A percentile compares a stretch with the other conserved stretches of the same genome.
These are phyloP conservation scores for Lodderomyces oxycetoniae DNA, from an alignment of 1,139 yeast species.

Conservation along the genomic window DNA sequence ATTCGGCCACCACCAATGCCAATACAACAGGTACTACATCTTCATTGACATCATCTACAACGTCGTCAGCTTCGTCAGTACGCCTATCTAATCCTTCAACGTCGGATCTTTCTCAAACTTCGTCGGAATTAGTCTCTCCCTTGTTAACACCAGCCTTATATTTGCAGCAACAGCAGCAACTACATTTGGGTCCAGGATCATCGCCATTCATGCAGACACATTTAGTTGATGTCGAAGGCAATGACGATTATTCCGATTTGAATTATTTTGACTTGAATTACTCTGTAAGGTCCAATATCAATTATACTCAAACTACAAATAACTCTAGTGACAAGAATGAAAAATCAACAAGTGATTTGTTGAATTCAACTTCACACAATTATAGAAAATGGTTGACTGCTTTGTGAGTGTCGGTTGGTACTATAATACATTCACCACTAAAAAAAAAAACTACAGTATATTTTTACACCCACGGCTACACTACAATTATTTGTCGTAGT, in stretches of 20 bases:
- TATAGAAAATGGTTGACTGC: constrained; percentile 39
- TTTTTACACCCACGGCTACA: no score
- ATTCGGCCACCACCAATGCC: not conserved
- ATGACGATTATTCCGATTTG: constrained; percentile 19
- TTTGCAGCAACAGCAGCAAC: constrained; percentile 15
- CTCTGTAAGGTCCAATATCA: constrained; percentile 22
- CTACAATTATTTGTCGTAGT: no score
- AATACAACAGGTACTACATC: constrained; percentile 6
- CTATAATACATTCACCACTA: no score
- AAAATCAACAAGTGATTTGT: constrained; percentile 11
- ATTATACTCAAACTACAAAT: constrained; percentile 13
- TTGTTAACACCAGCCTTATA: constrained; percentile 34
- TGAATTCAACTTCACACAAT: constrained; percentile 35
- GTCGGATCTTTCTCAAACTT: not conserved
- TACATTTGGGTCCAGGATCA: constrained; percentile 3
- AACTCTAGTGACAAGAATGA: not conserved
- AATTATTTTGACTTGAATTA: constrained; percentile 35
- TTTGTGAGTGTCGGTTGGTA: constrained; percentile 3
- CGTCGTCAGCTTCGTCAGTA: constrained; percentile 1
- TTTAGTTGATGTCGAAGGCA: constrained; percentile 2
- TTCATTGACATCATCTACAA: not conserved
- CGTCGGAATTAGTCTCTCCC: constrained; percentile 26
- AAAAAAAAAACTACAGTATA: no score
- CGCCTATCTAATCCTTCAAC: constrained; percentile 4
- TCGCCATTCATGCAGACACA: constrained; percentile 8